Percentiles rank a stretch among this genome's conserved stretches.
These are phyloP conservation scores for Eutypa lata DNA, from an alignment of 2,329 filamentous ascomycete species.

Conservation along the genomic window DNA sequence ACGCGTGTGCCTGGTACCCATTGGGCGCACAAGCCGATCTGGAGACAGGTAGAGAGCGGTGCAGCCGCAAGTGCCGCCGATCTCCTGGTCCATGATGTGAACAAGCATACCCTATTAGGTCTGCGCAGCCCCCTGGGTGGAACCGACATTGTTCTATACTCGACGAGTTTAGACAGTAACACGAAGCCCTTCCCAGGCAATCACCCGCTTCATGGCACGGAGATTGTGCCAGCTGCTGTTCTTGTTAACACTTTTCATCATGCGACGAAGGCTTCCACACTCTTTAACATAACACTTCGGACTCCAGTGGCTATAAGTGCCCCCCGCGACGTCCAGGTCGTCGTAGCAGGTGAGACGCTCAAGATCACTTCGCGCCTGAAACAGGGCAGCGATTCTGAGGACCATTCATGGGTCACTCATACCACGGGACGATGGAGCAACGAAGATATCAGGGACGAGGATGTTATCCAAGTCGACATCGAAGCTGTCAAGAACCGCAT, in stretches of 20 bases:
- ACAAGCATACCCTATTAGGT: slow-evolving; percentile 33
- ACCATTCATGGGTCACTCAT: slow-evolving; percentile 31
- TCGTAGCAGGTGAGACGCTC: slow-evolving; percentile 27
- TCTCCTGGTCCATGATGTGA: slow-evolving; percentile 27
- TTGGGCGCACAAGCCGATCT: slow-evolving; percentile 21
- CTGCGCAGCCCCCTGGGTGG: slow-evolving; percentile 25
- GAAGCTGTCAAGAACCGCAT: slow-evolving; percentile 25
- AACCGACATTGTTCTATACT: slow-evolving; percentile 28
- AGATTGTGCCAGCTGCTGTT: slow-evolving; percentile 40
- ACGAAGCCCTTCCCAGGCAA: slow-evolving; percentile 36
- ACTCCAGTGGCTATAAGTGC: slow-evolving; percentile 34
- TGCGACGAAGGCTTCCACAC: slow-evolving; percentile 24
- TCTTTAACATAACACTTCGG: slow-evolving; percentile 31
- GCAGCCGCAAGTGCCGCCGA: no score
- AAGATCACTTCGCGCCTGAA: slow-evolving; percentile 31
- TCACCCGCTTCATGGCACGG: slow-evolving; percentile 37
- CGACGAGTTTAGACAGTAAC: slow-evolving; percentile 32
- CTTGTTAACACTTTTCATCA: slow-evolving; percentile 34
- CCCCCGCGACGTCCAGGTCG: slow-evolving; percentile 34
- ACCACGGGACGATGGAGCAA: slow-evolving; percentile 18
- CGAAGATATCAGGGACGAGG: background rate
- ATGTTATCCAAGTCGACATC: slow-evolving; percentile 9
- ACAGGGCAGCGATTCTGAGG: background rate
- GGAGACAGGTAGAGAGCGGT: slow-evolving; percentile 19
- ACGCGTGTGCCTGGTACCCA: slow-evolving; percentile 19